Evolutionary conservation across 225 moss, liverwort and hornwort species (phyloP), one percentile per base, ranked within the genome.

Genomic region (Marchantia paleacea): DNA sequence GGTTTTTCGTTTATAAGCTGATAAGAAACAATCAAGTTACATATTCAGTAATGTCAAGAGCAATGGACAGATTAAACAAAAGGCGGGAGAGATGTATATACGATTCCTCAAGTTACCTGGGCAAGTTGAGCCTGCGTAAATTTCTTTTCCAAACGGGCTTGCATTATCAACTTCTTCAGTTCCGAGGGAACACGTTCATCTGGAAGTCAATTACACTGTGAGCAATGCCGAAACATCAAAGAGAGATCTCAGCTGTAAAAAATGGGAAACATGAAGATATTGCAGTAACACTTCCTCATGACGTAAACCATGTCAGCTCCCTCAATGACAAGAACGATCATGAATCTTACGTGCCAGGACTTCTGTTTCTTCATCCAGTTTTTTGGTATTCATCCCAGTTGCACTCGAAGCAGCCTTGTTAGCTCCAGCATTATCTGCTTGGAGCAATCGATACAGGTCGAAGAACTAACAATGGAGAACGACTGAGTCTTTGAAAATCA

Each of bases 291-390:
- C 19, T 19, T 57, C 14, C 13, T 57, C 19, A 57, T 57, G 19
- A 57, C 57, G 14, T 57, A 19, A 57, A 13, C 19, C 57, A 19
- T 57, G 6, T 19, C 4, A 1, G 5, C 5, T 39, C 39, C 39
- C 2, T 39, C 39, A 24, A 24, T 3, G 8, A 9, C 24, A 72
- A 49, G 31, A 69, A 69, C 31, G 13, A 15, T 24, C 69, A 26
- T 26, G 69, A 15, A 2, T 69, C 80, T 73, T 60, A 80, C 80
- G 87, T 3, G 87, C 85, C 6, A 88, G 87, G 22, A 85, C 85
- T 77, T 94, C 94, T 18, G 91, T 90, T 84, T 94, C 96, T 73
- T 96, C 94, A 73, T 93, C 94, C 67, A 96, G 89, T 84, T 93
- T 96, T 60, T 92, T 92, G 1, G 90, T 86, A 61, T 91, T 91